Base-by-base conservation (phyloP, 176 grass and related monocot genomes). In the Triticum timopheevii region DNA sequence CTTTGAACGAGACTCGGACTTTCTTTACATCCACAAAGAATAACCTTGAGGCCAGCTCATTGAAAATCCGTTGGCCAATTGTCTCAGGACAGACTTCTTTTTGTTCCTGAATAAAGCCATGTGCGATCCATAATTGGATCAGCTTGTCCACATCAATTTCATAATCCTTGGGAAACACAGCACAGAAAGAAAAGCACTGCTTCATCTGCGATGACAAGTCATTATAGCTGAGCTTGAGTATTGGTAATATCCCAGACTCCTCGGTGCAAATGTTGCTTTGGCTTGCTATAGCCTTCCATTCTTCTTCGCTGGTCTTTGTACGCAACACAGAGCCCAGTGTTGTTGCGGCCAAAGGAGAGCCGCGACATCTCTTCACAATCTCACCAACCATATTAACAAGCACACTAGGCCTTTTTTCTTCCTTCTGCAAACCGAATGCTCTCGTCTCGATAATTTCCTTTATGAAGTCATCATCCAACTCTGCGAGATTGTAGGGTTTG, bases 291-390 rank as follows among this genome's bases (percentile, higher is more conserved):
- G 35, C 71, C 3, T 8, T 12, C 79, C 88, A 90, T 22, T 90
- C 84, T 44, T 59, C 9, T 5, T n/a, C 16, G 19, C 39, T 73
- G 30, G 1, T 1, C 79, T 87, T 90, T 4, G n/a, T 62, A 78
- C 20, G 38, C 23, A 89, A 11, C 30, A 89, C 16, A 44, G 69
- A 63, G 23, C 82, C 73, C 0, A 89, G 31, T 11, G 87, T 3
- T 30, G 36, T 85, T 35, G 76, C 80, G 0, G 87, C 87, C 16
- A 89, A n/a, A 0, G 79, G 86, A 64, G 81, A 88, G 16, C 86
- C 86, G 22, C 4, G 10, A 23, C 80, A 88, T 39, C 30, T 72
- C 3, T 49, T 6, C 19, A 69, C 81, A 52, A 89, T 62, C 0
- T 42, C 10, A 4, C 5, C 82, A 76, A 81, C 82, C 25, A 45